Evolutionary conservation across 768 basidiomycete species (phyloP).

Genomic region (Collybia nuda): DNA sequence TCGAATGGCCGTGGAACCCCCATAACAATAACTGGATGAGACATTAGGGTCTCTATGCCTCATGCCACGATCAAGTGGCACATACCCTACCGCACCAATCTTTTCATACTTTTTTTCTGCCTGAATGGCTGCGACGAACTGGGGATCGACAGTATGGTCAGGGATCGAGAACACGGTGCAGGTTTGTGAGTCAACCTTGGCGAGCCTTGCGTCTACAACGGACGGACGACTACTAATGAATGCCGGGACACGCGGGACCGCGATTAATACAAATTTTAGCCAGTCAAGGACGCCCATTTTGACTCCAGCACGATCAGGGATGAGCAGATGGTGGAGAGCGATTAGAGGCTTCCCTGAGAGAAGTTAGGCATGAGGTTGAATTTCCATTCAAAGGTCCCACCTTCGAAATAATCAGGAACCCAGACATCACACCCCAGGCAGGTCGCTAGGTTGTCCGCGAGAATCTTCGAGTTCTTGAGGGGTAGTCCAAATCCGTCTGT

Average conservation of each 20-base stretch:
- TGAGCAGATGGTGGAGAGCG: conserved; percentile 17
- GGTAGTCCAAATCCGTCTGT: conserved; percentile 57
- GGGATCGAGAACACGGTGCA: background rate
- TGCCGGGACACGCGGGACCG: conserved; percentile 27
- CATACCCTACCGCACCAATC: conserved; percentile 39
- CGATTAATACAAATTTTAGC: conserved; percentile 24
- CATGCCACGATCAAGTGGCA: background rate
- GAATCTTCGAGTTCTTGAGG: conserved; percentile 48
- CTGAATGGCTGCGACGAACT: conserved; percentile 35
- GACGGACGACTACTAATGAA: conserved; percentile 30
- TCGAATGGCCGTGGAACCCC: conserved; percentile 16
- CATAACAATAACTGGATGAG: conserved; percentile 20
- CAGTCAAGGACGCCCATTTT: conserved; percentile 28
- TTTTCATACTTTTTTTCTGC: conserved; percentile 38
- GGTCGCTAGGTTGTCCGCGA: conserved; percentile 48
- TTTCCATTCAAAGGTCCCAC: conserved; percentile 18
- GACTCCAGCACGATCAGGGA: conserved; percentile 33
- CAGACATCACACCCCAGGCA: conserved; percentile 52
- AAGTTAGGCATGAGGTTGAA: background rate
- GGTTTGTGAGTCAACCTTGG: conserved; percentile 10
- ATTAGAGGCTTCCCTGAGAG: conserved; percentile 30
- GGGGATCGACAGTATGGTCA: background rate
- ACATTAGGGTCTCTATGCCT: background rate
- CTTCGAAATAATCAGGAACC: conserved; percentile 56
- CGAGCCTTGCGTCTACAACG: conserved; percentile 27